Conservation (phyloP, 495 filamentous ascomycete genomes). For the Penicillium samsonianum region DNA sequence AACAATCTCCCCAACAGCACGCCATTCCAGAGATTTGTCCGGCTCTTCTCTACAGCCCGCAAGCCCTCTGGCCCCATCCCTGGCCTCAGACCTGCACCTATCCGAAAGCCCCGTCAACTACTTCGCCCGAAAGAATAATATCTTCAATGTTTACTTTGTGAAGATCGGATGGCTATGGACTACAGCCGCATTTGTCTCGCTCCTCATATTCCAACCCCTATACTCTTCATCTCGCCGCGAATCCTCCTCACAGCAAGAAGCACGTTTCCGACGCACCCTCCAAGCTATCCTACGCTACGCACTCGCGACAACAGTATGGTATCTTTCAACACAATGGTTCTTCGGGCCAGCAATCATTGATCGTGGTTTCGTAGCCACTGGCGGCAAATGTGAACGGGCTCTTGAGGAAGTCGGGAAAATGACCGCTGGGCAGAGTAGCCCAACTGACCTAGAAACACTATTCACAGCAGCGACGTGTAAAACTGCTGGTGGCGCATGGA, state of each 20-base stretch:
- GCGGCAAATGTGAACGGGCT: constrained; percentile 69
- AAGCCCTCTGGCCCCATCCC: constrained; percentile 54
- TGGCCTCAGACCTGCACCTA: constrained; percentile 46
- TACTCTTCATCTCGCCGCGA: constrained; percentile 26
- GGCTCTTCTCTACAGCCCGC: constrained; percentile 50
- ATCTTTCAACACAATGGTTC: constrained; percentile 89
- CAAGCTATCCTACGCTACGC: constrained; percentile 65
- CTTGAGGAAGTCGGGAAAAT: constrained; percentile 28
- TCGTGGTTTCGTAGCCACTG: constrained; percentile 75
- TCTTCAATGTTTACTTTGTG: constrained; percentile 90
- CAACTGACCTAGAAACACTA: constrained; percentile 46
- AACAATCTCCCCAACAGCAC: constrained; percentile 68
- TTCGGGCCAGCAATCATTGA: constrained; percentile 91
- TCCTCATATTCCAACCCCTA: constrained; percentile 60
- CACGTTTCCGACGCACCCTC: constrained; percentile 31
- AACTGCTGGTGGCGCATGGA: constrained; percentile 77
- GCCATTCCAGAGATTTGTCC: constrained; percentile 22
- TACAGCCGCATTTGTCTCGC: constrained; percentile 64
- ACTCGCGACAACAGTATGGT: constrained; percentile 73
- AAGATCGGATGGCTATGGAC: constrained; percentile 96
- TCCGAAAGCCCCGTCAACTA: constrained; percentile 60
- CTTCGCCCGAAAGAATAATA: constrained; percentile 88
- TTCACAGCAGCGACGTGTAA: constrained; percentile 82
- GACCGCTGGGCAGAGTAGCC: constrained; percentile 20
- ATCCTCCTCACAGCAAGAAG: constrained; percentile 24